A percentile compares a stretch with the other conserved stretches of the same genome.
These are phyloP conservation scores for Leccinum imitatum DNA, from an alignment of 768 basidiomycete species.

Conservation along the genomic window DNA sequence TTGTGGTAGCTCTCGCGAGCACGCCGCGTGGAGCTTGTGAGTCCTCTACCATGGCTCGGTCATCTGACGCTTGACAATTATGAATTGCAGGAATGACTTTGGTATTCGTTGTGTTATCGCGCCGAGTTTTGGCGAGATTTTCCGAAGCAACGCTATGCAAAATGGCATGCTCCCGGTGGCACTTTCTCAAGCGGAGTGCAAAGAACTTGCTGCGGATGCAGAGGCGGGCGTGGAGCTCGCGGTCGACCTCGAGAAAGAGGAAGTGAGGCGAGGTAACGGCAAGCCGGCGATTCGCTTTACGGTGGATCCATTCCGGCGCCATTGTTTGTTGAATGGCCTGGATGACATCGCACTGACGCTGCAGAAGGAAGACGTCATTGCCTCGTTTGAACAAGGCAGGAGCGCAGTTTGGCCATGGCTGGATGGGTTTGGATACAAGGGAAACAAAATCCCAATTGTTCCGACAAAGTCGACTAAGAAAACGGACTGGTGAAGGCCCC, in stretches of 20 bases:
- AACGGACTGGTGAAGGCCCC: constrained; percentile 66
- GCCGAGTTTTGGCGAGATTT: constrained; percentile 89
- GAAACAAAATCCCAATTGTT: constrained; percentile 65
- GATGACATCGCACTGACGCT: constrained; percentile 97
- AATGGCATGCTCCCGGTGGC: constrained; percentile 87
- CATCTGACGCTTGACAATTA: not conserved
- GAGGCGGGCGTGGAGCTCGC: constrained; percentile 73
- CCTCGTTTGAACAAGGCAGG: constrained; percentile 75
- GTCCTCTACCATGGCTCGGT: constrained; percentile 27
- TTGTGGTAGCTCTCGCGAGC: constrained; percentile 87
- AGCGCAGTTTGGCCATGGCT: constrained; percentile 91
- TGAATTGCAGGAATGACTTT: constrained; percentile 67
- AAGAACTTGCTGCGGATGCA: constrained; percentile 73
- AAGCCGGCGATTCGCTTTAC: constrained; percentile 72
- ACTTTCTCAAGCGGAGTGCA: constrained; percentile 70
- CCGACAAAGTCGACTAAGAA: constrained; percentile 41
- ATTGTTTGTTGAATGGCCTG: constrained; percentile 92
- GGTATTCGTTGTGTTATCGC: constrained; percentile 88
- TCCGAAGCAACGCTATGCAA: constrained; percentile 87
- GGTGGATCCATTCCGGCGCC: constrained; percentile 87
- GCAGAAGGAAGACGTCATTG: constrained; percentile 72
- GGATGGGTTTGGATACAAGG: constrained; percentile 91
- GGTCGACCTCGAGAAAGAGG: constrained; percentile 81
- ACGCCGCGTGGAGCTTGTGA: constrained; percentile 86
- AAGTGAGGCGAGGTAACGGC: constrained; percentile 74